These are phyloP conservation scores for Candida nemodendra DNA, from an alignment of 805 yeast species.

Conservation along the genomic window DNA sequence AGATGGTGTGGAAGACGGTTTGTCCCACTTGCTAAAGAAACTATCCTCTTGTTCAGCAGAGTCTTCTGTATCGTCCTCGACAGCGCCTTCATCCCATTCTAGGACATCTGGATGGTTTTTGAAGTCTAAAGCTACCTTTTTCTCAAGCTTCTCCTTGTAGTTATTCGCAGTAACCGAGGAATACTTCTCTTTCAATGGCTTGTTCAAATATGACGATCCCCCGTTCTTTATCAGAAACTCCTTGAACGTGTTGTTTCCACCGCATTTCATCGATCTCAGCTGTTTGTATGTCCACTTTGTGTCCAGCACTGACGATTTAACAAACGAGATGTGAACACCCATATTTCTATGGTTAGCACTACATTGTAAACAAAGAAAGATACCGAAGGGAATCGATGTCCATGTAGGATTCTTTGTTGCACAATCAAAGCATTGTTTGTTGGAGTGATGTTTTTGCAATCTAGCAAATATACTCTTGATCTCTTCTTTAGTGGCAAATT, in stretches of 20 bases:
- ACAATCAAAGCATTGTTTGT: slow-evolving; percentile 89
- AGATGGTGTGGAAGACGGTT: slow-evolving; percentile 57
- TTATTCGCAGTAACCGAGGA: slow-evolving; percentile 74
- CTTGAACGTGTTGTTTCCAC: slow-evolving; percentile 86
- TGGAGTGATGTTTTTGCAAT: slow-evolving; percentile 65
- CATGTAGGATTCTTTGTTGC: slow-evolving; percentile 93
- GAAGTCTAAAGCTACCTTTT: slow-evolving; percentile 65
- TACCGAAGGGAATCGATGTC: slow-evolving; percentile 97
- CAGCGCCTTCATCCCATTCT: slow-evolving; percentile 53
- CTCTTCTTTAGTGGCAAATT: slow-evolving; percentile 66
- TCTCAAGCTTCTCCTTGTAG: slow-evolving; percentile 77
- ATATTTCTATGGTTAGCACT: slow-evolving; percentile 92
- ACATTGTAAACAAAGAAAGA: slow-evolving; percentile 88
- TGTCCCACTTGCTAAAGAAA: slow-evolving; percentile 90
- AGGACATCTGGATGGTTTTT: slow-evolving; percentile 69
- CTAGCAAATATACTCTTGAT: slow-evolving; percentile 62
- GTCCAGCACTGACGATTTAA: slow-evolving; percentile 87
- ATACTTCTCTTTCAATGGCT: slow-evolving; percentile 76
- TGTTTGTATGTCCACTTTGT: slow-evolving; percentile 86
- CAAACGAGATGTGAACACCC: slow-evolving; percentile 96
- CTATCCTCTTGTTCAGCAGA: slow-evolving; percentile 70
- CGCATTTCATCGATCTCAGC: slow-evolving; percentile 86
- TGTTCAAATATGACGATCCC: slow-evolving; percentile 67
- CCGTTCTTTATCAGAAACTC: slow-evolving; percentile 84
- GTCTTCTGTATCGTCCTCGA: slow-evolving; percentile 49